Base-by-base conservation (phyloP, 495 filamentous ascomycete genomes). In the Chaetomium fimeti region DNA sequence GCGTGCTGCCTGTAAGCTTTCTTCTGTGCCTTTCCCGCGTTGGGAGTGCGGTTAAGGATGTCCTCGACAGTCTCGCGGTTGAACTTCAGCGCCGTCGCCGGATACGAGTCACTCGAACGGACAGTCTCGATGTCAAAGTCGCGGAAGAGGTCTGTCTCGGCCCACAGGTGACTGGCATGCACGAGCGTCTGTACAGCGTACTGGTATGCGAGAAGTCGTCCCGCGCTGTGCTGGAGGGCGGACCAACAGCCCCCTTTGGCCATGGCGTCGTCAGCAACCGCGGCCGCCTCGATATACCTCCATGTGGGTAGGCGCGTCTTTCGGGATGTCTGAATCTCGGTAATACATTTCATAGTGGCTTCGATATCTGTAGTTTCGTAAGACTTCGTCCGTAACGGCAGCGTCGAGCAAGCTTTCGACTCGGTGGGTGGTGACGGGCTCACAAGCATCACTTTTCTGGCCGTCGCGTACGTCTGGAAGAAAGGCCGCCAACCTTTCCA, bases 211-310 rank as follows among this genome's bases (percentile, higher is more conserved):
- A 65, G 52, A 5, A 68, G 57, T 0, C 66, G 66, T 3, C 12
- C 20, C 1, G 66, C 58, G 12, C 13, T 28, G 58, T 68, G 66
- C 18, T 58, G 57, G 0, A 68, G 53, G 15, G 25, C 60, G 5
- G 62, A 57, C 66, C 66, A 68, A 20, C 62, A 57, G 1, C 58
- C 64, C 7, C 58, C 64, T 15, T 61, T 62, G 38, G 24, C 54
- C 54, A 64, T 57, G 0, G 49, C 60, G 55, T 64, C 28, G 55
- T 60, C 63, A 5, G 61, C 49, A 7, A 28, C 63, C 0, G 63
- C 32, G 49, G 57, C 57, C 1, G 63, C 63, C 6, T 32, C 12
- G 57, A 65, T 65, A 42, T 61, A 65, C 2, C 57, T 18, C 49
- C 49, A 36, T 11, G 32, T 36, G 1, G 3, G 63, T 2, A 65